Base-by-base conservation (phyloP, 495 filamentous ascomycete genomes). In the Penicillium turbatum region DNA sequence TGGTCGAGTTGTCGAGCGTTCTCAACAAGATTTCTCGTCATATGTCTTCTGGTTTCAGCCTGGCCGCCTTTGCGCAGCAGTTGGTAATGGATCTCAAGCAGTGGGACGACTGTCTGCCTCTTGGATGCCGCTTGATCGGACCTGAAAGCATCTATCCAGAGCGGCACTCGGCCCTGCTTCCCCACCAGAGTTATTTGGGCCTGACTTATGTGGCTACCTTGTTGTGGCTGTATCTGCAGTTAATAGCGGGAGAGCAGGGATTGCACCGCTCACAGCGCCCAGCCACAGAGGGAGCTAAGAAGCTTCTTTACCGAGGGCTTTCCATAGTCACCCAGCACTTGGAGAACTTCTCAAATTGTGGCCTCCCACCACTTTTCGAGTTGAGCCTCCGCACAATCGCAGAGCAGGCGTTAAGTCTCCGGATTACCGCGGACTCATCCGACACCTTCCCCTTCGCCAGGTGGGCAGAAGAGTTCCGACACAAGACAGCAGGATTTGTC, bases 141-240 rank as follows among this genome's bases (percentile, higher is more conserved):
- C 60, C 71, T 1, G 72, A 77, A 31, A 71, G 70, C 32, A 72
- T 72, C 27, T 70, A 73, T 49, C 69, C 67, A n/a, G 73, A 77
- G 37, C 67, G 71, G 11, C 66, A 68, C 34, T 71, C 72, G 4
- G 62, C 75, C 15, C 48, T 79, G 41, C 64, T 80, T 35, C 78
- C 75, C 6, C 78, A 80, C 47, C 76, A 80, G 48, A 78, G 61
- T 42, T 76, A 79, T 44, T 56, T 80, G 0, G 71, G 72, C 19
- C 42, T 76, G 32, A 68, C 72, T n/a, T 79, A 79, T 51, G 63
- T 71, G 11, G 70, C 74, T 16, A 77, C 73, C 6, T 59, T 79
- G 3, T 59, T 78, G 9, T 74, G 68, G 63, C 67, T 77, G 3
- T 77, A 80, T 38, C 44, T 77, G 6, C 65, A 62, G 13, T 63